Conservation (phyloP, 805 yeast genomes). For the Maudiozyma bulderi region DNA sequence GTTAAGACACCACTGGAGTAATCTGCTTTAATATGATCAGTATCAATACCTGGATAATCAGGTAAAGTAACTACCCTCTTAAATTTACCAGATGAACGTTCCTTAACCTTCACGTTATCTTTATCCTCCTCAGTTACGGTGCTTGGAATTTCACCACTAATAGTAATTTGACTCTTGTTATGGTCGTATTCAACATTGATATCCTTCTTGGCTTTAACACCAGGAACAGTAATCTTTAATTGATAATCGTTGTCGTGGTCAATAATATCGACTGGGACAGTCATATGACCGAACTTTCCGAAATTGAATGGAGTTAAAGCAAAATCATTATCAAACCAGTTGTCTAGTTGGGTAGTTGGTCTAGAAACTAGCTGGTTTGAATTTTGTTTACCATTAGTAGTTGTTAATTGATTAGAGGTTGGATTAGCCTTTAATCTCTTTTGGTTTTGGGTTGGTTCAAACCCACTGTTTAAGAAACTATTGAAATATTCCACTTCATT, state of each 20-base stretch:
- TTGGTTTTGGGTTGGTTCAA: constrained; percentile 14
- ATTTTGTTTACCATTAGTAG: neutral
- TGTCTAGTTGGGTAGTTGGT: constrained; percentile 7
- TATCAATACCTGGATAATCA: constrained; percentile 30
- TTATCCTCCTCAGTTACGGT: constrained; percentile 14
- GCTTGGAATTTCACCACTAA: constrained; percentile 37
- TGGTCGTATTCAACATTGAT: constrained; percentile 39
- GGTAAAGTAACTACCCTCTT: constrained; percentile 37
- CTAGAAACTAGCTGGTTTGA: neutral
- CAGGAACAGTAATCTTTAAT: constrained; percentile 39
- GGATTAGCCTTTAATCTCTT: constrained; percentile 11
- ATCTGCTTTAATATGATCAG: constrained; percentile 37
- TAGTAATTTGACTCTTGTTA: constrained; percentile 33
- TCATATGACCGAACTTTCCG: constrained; percentile 10
- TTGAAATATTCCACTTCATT: constrained; percentile 35
- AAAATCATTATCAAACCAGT: constrained; percentile 21
- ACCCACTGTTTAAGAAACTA: constrained; percentile 24
- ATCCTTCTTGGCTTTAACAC: constrained; percentile 34
- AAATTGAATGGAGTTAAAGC: constrained; percentile 23
- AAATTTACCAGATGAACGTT: constrained; percentile 33
- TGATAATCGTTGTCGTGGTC: constrained; percentile 36
- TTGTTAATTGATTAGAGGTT: constrained; percentile 4
- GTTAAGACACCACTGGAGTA: constrained; percentile 38
- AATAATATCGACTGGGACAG: constrained; percentile 39
- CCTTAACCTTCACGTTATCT: constrained; percentile 24